Conservation (phyloP, 192 early-diverging fungal species). For the Pilaira anomala region DNA sequence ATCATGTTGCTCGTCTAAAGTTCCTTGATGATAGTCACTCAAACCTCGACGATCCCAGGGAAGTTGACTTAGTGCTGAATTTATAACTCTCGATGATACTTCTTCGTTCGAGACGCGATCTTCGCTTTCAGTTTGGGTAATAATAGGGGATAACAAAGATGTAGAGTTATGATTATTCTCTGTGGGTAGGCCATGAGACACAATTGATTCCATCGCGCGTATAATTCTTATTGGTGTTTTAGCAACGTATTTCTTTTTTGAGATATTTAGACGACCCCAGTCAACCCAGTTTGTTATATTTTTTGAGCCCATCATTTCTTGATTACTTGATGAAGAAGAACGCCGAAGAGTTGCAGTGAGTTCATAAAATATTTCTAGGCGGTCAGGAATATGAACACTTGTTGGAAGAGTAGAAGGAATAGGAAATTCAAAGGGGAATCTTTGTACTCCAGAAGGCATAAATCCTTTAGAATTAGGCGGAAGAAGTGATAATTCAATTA, state of each 20-base stretch:
- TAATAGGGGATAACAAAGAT: background rate
- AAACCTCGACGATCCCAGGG: constrained; percentile 15
- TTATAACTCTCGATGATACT: too few relatives aligned
- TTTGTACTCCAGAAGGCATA: constrained; percentile 23
- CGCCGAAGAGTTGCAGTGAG: constrained; percentile 10
- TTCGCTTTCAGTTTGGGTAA: background rate
- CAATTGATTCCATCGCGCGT: constrained; percentile 13
- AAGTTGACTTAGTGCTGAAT: background rate
- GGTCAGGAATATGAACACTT: constrained; percentile 14
- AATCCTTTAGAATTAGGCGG: constrained; percentile 22
- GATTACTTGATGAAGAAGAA: background rate
- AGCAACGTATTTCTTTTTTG: constrained; percentile 9
- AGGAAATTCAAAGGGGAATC: constrained; percentile 35
- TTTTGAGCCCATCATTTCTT: too few relatives aligned
- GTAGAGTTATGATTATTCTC: background rate
- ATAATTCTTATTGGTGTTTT: constrained; percentile 4
- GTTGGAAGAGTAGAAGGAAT: constrained; percentile 30
- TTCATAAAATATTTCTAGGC: constrained; percentile 24
- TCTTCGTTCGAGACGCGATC: background rate
- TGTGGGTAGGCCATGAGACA: background rate
- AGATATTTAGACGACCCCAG: background rate
- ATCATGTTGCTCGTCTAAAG: constrained; percentile 25
- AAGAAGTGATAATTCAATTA: constrained; percentile 25
- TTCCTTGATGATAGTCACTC: background rate
- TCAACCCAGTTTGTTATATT: background rate